Evolutionary conservation across 2,329 filamentous ascomycete genomes (phyloP).

Genomic region (Talaromyces funiculosus): DNA sequence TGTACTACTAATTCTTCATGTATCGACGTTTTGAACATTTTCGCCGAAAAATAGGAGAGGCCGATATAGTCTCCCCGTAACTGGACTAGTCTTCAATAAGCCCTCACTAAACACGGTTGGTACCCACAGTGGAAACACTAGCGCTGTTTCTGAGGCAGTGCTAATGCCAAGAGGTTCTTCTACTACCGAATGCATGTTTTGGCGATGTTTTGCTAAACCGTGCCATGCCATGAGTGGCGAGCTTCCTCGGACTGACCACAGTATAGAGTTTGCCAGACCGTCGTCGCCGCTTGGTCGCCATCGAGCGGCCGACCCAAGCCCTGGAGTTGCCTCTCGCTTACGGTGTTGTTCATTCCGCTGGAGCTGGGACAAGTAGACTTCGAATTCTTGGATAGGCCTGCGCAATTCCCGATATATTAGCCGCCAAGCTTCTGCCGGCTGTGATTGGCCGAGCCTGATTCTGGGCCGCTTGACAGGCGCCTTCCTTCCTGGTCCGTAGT

Average conservation of each 20-base stretch:
- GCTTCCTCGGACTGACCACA: not conserved
- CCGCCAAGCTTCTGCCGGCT: not conserved
- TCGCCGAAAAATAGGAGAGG: not conserved
- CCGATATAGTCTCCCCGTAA: not conserved
- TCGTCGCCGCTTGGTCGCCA: not conserved
- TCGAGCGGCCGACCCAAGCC: not conserved
- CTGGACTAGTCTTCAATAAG: not conserved
- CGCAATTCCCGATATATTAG: not conserved
- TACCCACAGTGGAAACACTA: slow-evolving; percentile 1
- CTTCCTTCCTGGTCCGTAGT: not conserved
- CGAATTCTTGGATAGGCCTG: not conserved
- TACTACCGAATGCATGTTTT: not conserved
- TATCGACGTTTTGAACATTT: not conserved
- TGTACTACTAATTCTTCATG: not conserved
- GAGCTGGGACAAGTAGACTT: not conserved
- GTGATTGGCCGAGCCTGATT: not conserved
- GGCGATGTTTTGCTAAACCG: not conserved
- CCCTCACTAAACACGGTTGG: not conserved
- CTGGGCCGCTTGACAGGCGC: not conserved
- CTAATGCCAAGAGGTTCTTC: not conserved
- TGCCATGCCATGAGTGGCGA: not conserved
- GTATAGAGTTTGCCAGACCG: not conserved
- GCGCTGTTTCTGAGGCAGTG: slow-evolving; percentile 1
- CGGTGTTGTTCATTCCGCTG: not conserved
- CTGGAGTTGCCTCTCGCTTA: not conserved